Evolutionary conservation across 192 early-diverging fungal genomes (phyloP).

Genomic region (Coemansia interrupta): DNA sequence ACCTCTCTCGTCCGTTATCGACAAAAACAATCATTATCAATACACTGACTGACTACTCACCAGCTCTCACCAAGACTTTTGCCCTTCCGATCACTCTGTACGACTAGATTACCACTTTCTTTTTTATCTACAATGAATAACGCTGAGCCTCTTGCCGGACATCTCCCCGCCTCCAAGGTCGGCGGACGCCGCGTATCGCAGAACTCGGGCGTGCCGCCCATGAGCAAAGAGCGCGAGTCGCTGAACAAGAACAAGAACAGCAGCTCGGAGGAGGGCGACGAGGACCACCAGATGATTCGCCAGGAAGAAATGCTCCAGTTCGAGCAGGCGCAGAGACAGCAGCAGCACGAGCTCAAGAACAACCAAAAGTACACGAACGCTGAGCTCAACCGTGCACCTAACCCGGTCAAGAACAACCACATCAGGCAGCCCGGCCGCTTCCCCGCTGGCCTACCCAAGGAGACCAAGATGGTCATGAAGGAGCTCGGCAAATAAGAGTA

Average conservation of each 20-base stretch:
- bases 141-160: slow-evolving; percentile 10
- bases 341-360: slow-evolving; percentile 14
- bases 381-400: slow-evolving; percentile 15
- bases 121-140: slow-evolving; percentile 1
- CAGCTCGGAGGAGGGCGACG: slow-evolving; percentile 23
- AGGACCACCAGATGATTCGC: slow-evolving; percentile 29
- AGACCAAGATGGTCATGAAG: slow-evolving; percentile 26
- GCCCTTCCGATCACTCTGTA: too few relatives aligned
- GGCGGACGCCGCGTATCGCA: slow-evolving; percentile 43
- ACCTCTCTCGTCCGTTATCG: too few relatives aligned
- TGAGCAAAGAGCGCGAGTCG: slow-evolving; percentile 12
- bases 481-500: not conserved
- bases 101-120: too few relatives aligned
- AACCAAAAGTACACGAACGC: slow-evolving; percentile 18
- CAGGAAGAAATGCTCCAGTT: slow-evolving; percentile 22
- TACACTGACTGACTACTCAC: too few relatives aligned
- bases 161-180: slow-evolving; percentile 17
- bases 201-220: slow-evolving; percentile 1
- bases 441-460: slow-evolving; percentile 30
- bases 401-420: slow-evolving; percentile 16
- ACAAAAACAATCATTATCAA: too few relatives aligned
- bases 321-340: slow-evolving; percentile 22
- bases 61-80: too few relatives aligned
- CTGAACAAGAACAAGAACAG: slow-evolving; percentile 15
- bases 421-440: slow-evolving; percentile 40